These are phyloP conservation scores for Trichophyton schoenleinii DNA, from an alignment of 2,329 filamentous ascomycete species.

Conservation along the genomic window DNA sequence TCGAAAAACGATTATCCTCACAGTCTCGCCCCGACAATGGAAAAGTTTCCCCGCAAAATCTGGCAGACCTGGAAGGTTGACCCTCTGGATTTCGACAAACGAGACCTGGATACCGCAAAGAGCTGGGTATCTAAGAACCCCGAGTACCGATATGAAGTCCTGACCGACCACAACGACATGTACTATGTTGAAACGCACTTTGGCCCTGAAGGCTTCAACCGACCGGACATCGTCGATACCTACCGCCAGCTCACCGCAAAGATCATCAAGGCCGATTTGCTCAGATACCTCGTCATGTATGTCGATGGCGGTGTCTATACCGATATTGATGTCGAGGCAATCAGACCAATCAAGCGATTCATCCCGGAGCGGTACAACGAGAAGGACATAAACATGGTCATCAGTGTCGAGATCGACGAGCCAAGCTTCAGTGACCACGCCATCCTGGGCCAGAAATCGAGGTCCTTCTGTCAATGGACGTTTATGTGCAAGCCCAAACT, in stretches of 20 bases:
- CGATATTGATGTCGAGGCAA: slow-evolving; percentile 48
- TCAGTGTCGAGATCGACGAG: slow-evolving; percentile 60
- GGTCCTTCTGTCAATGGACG: slow-evolving; percentile 64
- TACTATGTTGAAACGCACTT: slow-evolving; percentile 57
- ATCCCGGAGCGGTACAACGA: slow-evolving; percentile 53
- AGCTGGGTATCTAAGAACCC: slow-evolving; percentile 58
- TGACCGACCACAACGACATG: slow-evolving; percentile 57
- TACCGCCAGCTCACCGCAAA: slow-evolving; percentile 49
- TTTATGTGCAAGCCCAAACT: slow-evolving; percentile 57
- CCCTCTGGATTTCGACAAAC: slow-evolving; percentile 52
- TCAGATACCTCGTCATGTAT: slow-evolving; percentile 57
- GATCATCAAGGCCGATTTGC: slow-evolving; percentile 55
- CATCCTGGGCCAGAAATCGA: slow-evolving; percentile 54
- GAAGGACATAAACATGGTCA: slow-evolving; percentile 56
- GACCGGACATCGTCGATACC: slow-evolving; percentile 52
- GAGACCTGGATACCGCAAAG: slow-evolving; percentile 47
- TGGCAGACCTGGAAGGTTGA: slow-evolving; percentile 69
- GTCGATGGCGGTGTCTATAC: slow-evolving; percentile 50
- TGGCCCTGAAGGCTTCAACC: slow-evolving; percentile 51
- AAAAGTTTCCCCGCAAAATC: slow-evolving; percentile 52
- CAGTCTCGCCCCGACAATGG: slow-evolving; percentile 14
- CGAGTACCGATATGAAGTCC: slow-evolving; percentile 52
- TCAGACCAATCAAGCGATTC: slow-evolving; percentile 43
- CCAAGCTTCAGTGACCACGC: slow-evolving; percentile 51
- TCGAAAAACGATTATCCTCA: slow-evolving; percentile 12